These are phyloP conservation scores for Austroboletus olivaceoglutinosus DNA, from an alignment of 1,284 basidiomycete genomes.

Conservation along the genomic window DNA sequence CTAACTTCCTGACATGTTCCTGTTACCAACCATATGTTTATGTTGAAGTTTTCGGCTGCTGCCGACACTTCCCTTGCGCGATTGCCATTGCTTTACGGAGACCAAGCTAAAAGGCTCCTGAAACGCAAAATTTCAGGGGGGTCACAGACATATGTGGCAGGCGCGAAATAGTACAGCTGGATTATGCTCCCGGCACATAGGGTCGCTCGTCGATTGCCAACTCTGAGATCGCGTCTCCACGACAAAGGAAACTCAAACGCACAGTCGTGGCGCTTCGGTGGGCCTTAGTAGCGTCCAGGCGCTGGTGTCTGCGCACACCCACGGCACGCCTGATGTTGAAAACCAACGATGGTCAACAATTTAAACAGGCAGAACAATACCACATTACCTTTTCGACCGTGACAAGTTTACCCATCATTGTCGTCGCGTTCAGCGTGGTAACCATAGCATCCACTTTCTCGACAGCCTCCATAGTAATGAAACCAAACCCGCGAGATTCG, in stretches of 20 bases:
- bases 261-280: conserved; percentile 76
- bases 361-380: background rate
- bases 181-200: too few relatives aligned
- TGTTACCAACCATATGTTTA: too few relatives aligned
- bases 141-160: too few relatives aligned
- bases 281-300: conserved; percentile 91
- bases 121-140: too few relatives aligned
- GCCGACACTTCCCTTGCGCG: too few relatives aligned
- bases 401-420: conserved; percentile 82
- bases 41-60: too few relatives aligned
- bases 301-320: conserved; percentile 94
- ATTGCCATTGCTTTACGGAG: too few relatives aligned
- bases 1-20: too few relatives aligned
- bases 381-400: conserved; percentile 79
- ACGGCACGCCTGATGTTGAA: conserved; percentile 78
- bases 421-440: conserved; percentile 77
- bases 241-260: conserved; percentile 17
- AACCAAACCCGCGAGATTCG: conserved; percentile 96
- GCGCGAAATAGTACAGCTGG: too few relatives aligned
- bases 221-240: conserved; percentile 4
- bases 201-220: conserved; percentile 59
- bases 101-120: too few relatives aligned
- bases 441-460: conserved; percentile 92
- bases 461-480: conserved; percentile 88
- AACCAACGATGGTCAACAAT: conserved; percentile 9